Conservation (phyloP, 805 yeast species). For the Naumovozyma baii region DNA sequence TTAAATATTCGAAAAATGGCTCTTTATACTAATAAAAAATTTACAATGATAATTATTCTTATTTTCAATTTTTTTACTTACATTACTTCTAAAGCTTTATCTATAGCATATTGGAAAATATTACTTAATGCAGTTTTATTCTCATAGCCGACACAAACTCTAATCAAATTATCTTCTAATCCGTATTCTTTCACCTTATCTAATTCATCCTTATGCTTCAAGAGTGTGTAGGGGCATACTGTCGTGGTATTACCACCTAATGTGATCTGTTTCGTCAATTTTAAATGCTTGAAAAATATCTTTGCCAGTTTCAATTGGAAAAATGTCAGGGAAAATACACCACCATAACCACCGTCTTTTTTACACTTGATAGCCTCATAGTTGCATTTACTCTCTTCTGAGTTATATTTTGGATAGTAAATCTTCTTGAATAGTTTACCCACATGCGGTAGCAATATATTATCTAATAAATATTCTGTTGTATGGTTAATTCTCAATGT, state of each 20-base stretch:
- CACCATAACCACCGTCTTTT: slow-evolving; percentile 80
- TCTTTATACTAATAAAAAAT: too few species aligned
- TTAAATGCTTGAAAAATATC: slow-evolving; percentile 55
- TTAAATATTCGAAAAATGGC: background rate
- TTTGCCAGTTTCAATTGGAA: slow-evolving; percentile 53
- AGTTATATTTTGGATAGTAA: slow-evolving; percentile 55
- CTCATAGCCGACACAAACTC: slow-evolving; percentile 83
- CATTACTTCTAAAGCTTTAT: slow-evolving; percentile 15
- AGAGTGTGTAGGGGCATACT: slow-evolving; percentile 80
- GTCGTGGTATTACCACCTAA: slow-evolving; percentile 76
- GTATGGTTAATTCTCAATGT: slow-evolving; percentile 45
- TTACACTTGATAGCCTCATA: slow-evolving; percentile 60
- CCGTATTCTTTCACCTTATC: slow-evolving; percentile 78
- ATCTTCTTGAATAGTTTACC: slow-evolving; percentile 47
- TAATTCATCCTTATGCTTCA: slow-evolving; percentile 76
- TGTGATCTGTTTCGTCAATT: slow-evolving; percentile 65
- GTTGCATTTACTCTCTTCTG: slow-evolving; percentile 42
- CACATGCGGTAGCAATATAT: slow-evolving; percentile 38
- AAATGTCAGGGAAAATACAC: slow-evolving; percentile 68
- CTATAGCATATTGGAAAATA: slow-evolving; percentile 45
- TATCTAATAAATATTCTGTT: slow-evolving; percentile 41
- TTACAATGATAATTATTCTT: too few species aligned
- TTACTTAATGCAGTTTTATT: slow-evolving; percentile 47
- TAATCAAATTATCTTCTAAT: slow-evolving; percentile 63
- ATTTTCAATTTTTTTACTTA: too few species aligned